phyloP scores from a whole-genome alignment of 2,329 filamentous ascomycete genomes.

The Pleoardoris graminearum region DNA sequence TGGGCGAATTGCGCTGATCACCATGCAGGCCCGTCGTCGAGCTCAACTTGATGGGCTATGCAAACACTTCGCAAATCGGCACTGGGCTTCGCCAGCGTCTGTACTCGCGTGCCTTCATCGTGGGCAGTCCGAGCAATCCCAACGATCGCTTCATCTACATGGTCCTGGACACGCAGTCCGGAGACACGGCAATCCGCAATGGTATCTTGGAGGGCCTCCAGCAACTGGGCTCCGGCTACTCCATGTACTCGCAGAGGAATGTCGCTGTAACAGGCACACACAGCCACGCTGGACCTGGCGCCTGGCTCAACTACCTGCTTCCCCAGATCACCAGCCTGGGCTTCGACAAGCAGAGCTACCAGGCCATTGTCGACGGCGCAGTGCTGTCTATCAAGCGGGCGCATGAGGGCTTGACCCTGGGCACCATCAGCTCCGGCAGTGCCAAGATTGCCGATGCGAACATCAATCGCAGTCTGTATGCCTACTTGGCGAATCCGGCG shows the following conservation, averaged over 20 bases:
- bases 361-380: slow-evolving; percentile 85
- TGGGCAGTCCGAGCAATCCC: slow-evolving; percentile 68
- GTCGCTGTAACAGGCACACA: slow-evolving; percentile 91
- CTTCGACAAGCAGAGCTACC: slow-evolving; percentile 84
- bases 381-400: slow-evolving; percentile 80
- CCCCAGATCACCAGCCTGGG: slow-evolving; percentile 88
- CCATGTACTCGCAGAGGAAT: slow-evolving; percentile 76
- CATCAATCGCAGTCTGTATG: slow-evolving; percentile 85
- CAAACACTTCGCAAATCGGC: slow-evolving; percentile 79
- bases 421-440: slow-evolving; percentile 70
- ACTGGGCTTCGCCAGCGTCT: slow-evolving; percentile 84
- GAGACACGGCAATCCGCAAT: slow-evolving; percentile 84
- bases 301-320: slow-evolving; percentile 91
- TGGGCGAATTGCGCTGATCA: slow-evolving; percentile 14
- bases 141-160: slow-evolving; percentile 81
- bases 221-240: slow-evolving; percentile 70
- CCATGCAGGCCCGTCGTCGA: slow-evolving; percentile 76
- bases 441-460: slow-evolving; percentile 75
- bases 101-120: slow-evolving; percentile 86
- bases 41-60: slow-evolving; percentile 90
- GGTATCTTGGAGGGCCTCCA: slow-evolving; percentile 80
- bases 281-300: slow-evolving; percentile 87
- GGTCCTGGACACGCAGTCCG: slow-evolving; percentile 82
- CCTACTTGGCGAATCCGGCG: slow-evolving; percentile 84
- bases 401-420: slow-evolving; percentile 71